Evolutionary conservation across 202 grass and related monocot genomes (phyloP).

Genomic region (Zoysia matrella): DNA sequence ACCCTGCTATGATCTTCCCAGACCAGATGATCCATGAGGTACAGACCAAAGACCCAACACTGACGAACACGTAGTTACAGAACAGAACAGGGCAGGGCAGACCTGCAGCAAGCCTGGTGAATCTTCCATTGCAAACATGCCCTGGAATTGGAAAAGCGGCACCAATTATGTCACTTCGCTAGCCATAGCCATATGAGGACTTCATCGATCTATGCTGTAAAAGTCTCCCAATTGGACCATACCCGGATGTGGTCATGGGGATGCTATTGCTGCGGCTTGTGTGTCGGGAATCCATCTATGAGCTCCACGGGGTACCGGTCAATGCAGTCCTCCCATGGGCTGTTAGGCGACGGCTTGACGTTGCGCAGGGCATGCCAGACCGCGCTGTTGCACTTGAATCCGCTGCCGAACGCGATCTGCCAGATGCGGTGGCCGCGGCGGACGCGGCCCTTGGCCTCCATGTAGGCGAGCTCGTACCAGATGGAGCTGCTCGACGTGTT

Average conservation of each 20-base stretch:
- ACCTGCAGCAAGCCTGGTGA: constrained; percentile 42
- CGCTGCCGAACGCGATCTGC: constrained; percentile 97
- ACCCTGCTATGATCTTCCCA: background rate
- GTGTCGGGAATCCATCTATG: constrained; percentile 51
- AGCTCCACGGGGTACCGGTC: constrained; percentile 80
- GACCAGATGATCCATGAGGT: constrained; percentile 42
- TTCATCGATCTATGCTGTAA: constrained; percentile 38
- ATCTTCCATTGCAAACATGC: constrained; percentile 42
- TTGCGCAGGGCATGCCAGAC: constrained; percentile 87
- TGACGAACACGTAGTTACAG: constrained; percentile 40
- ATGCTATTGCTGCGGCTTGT: constrained; percentile 38
- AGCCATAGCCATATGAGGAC: constrained; percentile 28
- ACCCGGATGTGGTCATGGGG: background rate
- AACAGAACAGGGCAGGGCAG: constrained; percentile 16
- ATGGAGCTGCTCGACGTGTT: constrained; percentile 98
- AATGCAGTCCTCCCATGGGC: constrained; percentile 87
- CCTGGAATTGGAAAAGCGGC: constrained; percentile 24
- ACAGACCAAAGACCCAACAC: constrained; percentile 31
- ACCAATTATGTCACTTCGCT: constrained; percentile 14
- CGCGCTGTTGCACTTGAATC: constrained; percentile 99
- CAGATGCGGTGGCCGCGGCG: constrained; percentile 82
- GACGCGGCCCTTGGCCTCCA: constrained; percentile 87
- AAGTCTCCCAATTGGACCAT: background rate
- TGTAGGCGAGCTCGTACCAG: constrained; percentile 95
- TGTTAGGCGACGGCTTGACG: constrained; percentile 66